Base-by-base conservation (phyloP, 139 green algal species). In the Chlamydomonas asymmetrica region DNA sequence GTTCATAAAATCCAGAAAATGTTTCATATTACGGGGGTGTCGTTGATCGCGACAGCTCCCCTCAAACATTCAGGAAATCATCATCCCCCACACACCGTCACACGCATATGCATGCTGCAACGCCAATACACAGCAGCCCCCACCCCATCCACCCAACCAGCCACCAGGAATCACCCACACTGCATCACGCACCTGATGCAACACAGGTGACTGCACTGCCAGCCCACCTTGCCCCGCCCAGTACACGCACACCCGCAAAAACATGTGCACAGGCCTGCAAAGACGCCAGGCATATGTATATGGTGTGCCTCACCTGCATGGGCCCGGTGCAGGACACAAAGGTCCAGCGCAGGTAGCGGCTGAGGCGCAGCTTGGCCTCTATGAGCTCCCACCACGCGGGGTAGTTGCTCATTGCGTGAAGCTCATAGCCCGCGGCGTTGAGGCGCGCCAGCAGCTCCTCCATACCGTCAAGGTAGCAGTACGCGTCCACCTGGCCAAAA, bases 351-450 rank as follows among this genome's bases (percentile, higher is more conserved):
- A 97, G 56, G 73, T 91, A 95, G 13, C 82, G 67, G 0, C 74
- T 88, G 1, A 97, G 73, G 22, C 41, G 31, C 66, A 97, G 83
- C 83, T 95, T 94, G 2, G 91, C 84, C 59, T 97, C 93, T 43
- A 97, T 95, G 38, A 90, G 71, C 39, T 75, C 76, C 13, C 61
- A 87, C 91, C 93, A 97, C 39, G 64, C 43, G 0, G 91, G 92
- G 79, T 97, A 97, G 76, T 97, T 96, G 65, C 76, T 86, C 49
- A 92, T 81, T 37, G 89, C 83, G 65, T 96, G 91, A 65, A 94
- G 79, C 48, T 86, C 71, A 38, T 90, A 89, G 38, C 89, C 89
- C 4, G 73, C 60, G 0, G 7, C 32, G 4, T 84, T 78, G 34
- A 97, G 80, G 3, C 76, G 66, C 40, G 69, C 23, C 63, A 97